A percentile compares a stretch with the other conserved stretches of the same genome.
Conservation (phyloP, 2,329 filamentous ascomycete genomes). For the Dendryphion nanum region DNA sequence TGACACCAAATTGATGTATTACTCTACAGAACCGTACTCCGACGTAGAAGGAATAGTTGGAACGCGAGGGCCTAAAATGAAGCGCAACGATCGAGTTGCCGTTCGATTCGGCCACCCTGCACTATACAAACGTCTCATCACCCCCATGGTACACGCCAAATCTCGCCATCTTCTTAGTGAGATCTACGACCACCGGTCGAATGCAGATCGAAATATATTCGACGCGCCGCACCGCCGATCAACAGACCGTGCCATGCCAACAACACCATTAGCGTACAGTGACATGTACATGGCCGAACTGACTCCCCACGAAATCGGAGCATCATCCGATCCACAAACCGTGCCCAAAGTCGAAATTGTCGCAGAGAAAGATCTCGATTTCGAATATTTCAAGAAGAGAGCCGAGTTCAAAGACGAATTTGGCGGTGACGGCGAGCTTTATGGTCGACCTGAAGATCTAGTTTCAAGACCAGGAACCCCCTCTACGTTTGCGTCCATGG, state of each 20-base stretch:
- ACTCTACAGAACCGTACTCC: slow-evolving; percentile 59
- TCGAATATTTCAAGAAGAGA: slow-evolving; percentile 85
- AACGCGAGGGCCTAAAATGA: slow-evolving; percentile 29
- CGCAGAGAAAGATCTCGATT: slow-evolving; percentile 79
- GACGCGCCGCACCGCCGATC: slow-evolving; percentile 21
- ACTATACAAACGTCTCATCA: slow-evolving; percentile 63
- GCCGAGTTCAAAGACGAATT: slow-evolving; percentile 84
- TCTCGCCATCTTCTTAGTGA: slow-evolving; percentile 80
- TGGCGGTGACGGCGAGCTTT: slow-evolving; percentile 64
- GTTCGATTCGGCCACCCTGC: slow-evolving; percentile 86
- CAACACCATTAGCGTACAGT: slow-evolving; percentile 67
- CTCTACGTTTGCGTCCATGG: slow-evolving; percentile 27
- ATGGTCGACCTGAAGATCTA: slow-evolving; percentile 60
- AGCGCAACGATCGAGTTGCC: slow-evolving; percentile 60
- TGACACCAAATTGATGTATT: slow-evolving; percentile 77
- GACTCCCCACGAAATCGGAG: slow-evolving; percentile 54
- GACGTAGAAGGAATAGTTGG: slow-evolving; percentile 48
- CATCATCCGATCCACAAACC: not conserved
- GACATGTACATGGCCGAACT: slow-evolving; percentile 81
- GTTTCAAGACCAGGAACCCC: slow-evolving; percentile 36
- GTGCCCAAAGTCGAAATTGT: slow-evolving; percentile 77
- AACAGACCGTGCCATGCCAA: slow-evolving; percentile 42
- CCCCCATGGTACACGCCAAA: slow-evolving; percentile 87
- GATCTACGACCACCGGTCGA: slow-evolving; percentile 77
- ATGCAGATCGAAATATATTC: slow-evolving; percentile 47